Percentiles rank a stretch among this genome's conserved stretches.
Conservation (phyloP, 2,329 filamentous ascomycete species). For the Coniella lustricola region DNA sequence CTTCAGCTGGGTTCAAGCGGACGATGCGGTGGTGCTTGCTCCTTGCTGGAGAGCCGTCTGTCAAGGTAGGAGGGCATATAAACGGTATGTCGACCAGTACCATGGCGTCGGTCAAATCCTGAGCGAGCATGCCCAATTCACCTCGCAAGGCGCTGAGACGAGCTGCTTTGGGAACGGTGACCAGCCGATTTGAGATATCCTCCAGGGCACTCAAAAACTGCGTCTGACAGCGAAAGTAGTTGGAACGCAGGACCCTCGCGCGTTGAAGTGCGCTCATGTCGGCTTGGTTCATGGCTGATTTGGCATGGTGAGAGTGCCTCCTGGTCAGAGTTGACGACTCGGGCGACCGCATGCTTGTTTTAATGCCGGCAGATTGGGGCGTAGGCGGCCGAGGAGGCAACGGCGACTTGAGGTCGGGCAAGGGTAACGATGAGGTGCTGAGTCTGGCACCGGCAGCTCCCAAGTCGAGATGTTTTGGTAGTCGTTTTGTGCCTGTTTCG, state of each 20-base stretch:
- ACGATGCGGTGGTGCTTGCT: conserved; percentile 79
- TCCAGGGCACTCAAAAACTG: conserved; percentile 75
- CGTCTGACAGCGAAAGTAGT: conserved; percentile 77
- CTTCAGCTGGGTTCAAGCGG: conserved; percentile 73
- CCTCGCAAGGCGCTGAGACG: conserved; percentile 74
- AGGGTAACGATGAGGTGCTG: conserved; percentile 60
- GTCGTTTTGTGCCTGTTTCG: conserved; percentile 32
- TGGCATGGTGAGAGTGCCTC: conserved; percentile 55
- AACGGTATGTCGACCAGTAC: conserved; percentile 65
- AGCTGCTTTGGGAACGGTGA: conserved; percentile 74
- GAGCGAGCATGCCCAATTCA: conserved; percentile 72
- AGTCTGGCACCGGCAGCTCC: conserved; percentile 52
- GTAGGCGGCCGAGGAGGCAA: conserved; percentile 47
- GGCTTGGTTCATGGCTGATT: conserved; percentile 50
- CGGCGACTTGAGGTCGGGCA: conserved; percentile 54
- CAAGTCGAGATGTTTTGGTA: conserved; percentile 42
- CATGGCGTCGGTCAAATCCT: conserved; percentile 62
- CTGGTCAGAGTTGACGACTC: conserved; percentile 38
- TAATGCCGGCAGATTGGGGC: conserved; percentile 45
- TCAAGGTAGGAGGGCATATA: conserved; percentile 68
- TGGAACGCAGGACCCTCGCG: conserved; percentile 64
- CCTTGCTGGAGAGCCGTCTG: conserved; percentile 65
- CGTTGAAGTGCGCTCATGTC: conserved; percentile 61
- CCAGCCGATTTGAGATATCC: conserved; percentile 77
- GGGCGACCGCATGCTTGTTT: conserved; percentile 31